phyloP scores from a whole-genome alignment of 2,329 filamentous ascomycete genomes.

The Fusarium dimerum region DNA sequence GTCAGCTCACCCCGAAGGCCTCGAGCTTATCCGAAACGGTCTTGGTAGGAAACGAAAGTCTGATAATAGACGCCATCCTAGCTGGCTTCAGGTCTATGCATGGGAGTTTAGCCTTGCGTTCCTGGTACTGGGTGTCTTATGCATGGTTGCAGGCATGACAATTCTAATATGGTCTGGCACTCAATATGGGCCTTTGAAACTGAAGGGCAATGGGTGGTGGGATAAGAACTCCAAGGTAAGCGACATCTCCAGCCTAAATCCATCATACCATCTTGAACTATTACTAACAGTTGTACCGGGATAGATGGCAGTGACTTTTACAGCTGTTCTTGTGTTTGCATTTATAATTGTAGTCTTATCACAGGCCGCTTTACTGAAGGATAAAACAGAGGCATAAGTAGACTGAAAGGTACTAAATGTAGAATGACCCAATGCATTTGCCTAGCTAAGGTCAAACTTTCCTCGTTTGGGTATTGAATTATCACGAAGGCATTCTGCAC shows the following conservation, averaged over 20 bases:
- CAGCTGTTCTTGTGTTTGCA: neutral
- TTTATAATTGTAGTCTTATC: conserved; percentile 1
- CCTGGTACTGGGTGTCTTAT: conserved; percentile 4
- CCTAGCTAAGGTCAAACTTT: too few species aligned
- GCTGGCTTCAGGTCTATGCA: conserved; percentile 5
- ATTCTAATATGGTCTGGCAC: conserved; percentile 7
- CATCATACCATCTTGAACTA: too few species aligned
- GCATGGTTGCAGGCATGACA: conserved; percentile 3
- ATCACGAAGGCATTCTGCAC: too few species aligned
- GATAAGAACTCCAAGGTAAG: conserved; percentile 6
- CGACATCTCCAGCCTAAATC: neutral
- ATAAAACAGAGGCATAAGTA: too few species aligned
- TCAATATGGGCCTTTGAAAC: conserved; percentile 1
- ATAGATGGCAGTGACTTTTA: conserved; percentile 8
- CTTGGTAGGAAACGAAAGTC: conserved; percentile 1
- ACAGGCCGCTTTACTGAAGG: neutral
- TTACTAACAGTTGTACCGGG: neutral
- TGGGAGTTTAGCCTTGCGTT: conserved; percentile 12
- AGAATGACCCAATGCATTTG: too few species aligned
- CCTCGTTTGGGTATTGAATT: too few species aligned
- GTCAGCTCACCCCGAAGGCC: conserved; percentile 5
- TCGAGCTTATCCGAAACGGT: conserved; percentile 2
- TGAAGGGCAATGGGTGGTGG: conserved; percentile 3
- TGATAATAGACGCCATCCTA: neutral
- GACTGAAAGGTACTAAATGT: too few species aligned